Base-by-base conservation (phyloP, 148 eudicot genomes). In the Rhododendron simsii region DNA sequence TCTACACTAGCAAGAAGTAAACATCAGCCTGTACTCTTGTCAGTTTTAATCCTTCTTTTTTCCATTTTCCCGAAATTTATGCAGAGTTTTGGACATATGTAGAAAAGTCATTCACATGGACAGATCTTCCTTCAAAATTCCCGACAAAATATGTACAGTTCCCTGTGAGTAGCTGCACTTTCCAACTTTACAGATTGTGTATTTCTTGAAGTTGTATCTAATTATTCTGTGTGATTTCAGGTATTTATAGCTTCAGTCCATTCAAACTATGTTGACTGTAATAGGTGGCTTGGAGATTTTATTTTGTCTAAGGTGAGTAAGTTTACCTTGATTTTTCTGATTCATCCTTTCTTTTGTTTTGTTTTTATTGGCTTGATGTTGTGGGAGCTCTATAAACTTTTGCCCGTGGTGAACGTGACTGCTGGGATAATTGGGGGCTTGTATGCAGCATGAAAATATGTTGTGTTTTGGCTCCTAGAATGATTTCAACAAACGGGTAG, bases 71-170 rank as follows among this genome's bases (percentile, higher is more conserved):
- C 41, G 35, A 78, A 78, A 81, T 80, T 90, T 28, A 82, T 92
- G 91, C 92, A 96, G 99, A 97, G 87, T 97, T 95, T 87, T 97
- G 99, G 99, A 88, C 99, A 41, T 93, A 94, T 81, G 99, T 97
- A 35, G 99, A 97, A 87, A 93, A 94, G 85, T 97, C 98, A 55
- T 97, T 95, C 88, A 93, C 96, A 57, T 97, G 99, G 99, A 94
- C 96, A 9, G 99, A 95, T 88, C 95, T 93, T 83, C 98, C 99
- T 75, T 97, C 99, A 74, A 95, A 95, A 85, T 97, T 97, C 84
- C 99, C 99, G 37, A 97, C 99, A 57, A 97, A 95, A 94, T 95
- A 94, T 86, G 98, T 97, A 80, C 99, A 97, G 85, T 97, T 97
- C 89, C 98, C 99, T 11, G 99, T 97, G 84, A 93, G 96, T 90